Evolutionary conservation across 73 alveolate genomes (phyloP).

Genomic region (Durusdinium trenchii): DNA sequence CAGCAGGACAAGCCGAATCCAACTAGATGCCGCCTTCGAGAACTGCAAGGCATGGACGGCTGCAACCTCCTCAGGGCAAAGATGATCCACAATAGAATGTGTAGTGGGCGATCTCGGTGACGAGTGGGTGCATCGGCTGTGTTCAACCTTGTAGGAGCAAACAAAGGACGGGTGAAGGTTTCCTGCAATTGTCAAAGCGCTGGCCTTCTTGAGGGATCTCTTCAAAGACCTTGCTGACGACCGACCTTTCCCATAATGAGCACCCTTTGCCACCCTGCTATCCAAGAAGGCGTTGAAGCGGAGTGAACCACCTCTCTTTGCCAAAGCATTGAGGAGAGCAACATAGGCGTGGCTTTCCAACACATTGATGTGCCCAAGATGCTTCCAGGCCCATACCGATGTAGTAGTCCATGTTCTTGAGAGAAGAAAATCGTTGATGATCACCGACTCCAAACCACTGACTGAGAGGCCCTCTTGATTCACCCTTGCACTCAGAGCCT

Average conservation of each 20-base stretch:
- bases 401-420: background rate
- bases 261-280: background rate
- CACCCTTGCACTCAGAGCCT: background rate
- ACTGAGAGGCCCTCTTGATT: background rate
- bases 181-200: background rate
- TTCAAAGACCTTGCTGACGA: background rate
- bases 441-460: background rate
- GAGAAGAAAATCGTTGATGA: background rate
- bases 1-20: background rate
- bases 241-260: conserved; percentile 10
- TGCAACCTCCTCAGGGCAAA: background rate
- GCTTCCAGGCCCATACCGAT: background rate
- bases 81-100: background rate
- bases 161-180: background rate
- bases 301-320: background rate
- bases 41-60: background rate
- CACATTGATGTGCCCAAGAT: conserved; percentile 31
- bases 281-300: background rate
- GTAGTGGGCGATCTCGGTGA: background rate
- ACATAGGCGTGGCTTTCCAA: background rate
- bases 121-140: conserved; percentile 4
- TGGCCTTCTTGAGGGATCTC: background rate
- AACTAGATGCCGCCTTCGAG: background rate
- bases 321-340: background rate
- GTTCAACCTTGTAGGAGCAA: conserved; percentile 32